Evolutionary conservation across 1,284 basidiomycete genomes (phyloP).

Genomic region (Earliella scabrosa): DNA sequence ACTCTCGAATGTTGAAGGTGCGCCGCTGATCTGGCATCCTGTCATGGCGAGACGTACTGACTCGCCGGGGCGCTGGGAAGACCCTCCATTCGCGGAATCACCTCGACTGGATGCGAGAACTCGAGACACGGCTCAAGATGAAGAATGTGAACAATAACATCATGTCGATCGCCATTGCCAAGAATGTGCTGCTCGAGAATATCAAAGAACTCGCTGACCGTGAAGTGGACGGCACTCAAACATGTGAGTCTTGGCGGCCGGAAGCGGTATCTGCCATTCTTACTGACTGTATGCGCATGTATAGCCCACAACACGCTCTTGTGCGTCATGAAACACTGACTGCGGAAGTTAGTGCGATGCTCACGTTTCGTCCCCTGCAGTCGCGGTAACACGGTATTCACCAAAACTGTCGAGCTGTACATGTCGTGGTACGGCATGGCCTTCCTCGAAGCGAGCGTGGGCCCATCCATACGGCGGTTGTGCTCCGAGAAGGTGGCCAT

Average conservation of each 20-base stretch:
- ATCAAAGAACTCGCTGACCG: conserved; percentile 66
- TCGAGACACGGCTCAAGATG: conserved; percentile 68
- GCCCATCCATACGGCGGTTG: conserved; percentile 65
- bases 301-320: conserved; percentile 48
- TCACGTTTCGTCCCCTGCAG: conserved; percentile 13
- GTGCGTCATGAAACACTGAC: conserved; percentile 41
- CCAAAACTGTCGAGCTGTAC: conserved; percentile 79
- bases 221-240: conserved; percentile 63
- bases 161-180: conserved; percentile 70
- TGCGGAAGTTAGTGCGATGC: neutral
- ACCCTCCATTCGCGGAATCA: conserved; percentile 66
- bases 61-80: conserved; percentile 38
- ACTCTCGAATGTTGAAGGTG: conserved; percentile 59
- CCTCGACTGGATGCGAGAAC: conserved; percentile 74
- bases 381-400: conserved; percentile 80
- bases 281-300: neutral
- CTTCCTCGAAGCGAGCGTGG: conserved; percentile 81
- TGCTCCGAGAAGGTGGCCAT: conserved; percentile 74
- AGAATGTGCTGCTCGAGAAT: conserved; percentile 64
- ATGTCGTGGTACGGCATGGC: conserved; percentile 77
- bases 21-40: neutral
- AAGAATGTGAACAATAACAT: conserved; percentile 63
- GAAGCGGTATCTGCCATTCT: neutral
- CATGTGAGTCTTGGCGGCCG: conserved; percentile 32
- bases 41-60: neutral